Evolutionary conservation across 768 basidiomycete genomes (phyloP).

Genomic region (Phlegmacium glaucopus): DNA sequence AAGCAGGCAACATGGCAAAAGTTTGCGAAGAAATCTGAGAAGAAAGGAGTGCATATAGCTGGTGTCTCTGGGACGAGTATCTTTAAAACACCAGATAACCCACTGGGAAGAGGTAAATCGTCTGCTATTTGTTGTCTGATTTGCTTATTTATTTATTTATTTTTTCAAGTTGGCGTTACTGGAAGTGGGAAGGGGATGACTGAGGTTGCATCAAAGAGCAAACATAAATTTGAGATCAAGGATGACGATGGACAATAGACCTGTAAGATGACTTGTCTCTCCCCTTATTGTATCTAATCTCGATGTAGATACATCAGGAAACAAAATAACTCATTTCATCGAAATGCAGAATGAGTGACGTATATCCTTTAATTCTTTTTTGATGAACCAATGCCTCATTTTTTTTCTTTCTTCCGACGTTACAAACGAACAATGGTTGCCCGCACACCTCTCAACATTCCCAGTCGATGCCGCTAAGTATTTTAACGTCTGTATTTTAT

Average conservation of each 20-base stretch:
- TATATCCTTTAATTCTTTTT: slow-evolving; percentile 10
- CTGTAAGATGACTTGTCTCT: slow-evolving; percentile 7
- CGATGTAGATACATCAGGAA: background rate
- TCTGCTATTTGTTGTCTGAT: slow-evolving; percentile 11
- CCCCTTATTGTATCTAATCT: background rate
- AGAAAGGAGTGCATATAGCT: slow-evolving; percentile 89
- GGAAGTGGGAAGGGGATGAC: slow-evolving; percentile 91
- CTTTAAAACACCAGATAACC: slow-evolving; percentile 93
- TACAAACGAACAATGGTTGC: background rate
- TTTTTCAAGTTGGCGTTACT: slow-evolving; percentile 89
- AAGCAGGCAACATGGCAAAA: slow-evolving; percentile 92
- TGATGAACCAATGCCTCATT: slow-evolving; percentile 7
- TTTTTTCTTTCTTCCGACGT: slow-evolving; percentile 13
- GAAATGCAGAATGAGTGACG: slow-evolving; percentile 16
- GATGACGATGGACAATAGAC: slow-evolving; percentile 43
- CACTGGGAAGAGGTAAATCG: slow-evolving; percentile 70
- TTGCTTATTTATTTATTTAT: slow-evolving; percentile 19
- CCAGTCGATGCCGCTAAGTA: slow-evolving; percentile 20
- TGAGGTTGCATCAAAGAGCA: slow-evolving; percentile 58
- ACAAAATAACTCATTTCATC: too few species aligned
- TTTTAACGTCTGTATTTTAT: slow-evolving; percentile 12
- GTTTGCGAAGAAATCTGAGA: slow-evolving; percentile 92
- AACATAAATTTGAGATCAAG: slow-evolving; percentile 66
- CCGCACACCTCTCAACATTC: background rate
- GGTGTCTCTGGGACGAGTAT: slow-evolving; percentile 87